Base-by-base conservation (phyloP, 2,329 filamentous ascomycete genomes). In the Paecilomyces formosus region DNA sequence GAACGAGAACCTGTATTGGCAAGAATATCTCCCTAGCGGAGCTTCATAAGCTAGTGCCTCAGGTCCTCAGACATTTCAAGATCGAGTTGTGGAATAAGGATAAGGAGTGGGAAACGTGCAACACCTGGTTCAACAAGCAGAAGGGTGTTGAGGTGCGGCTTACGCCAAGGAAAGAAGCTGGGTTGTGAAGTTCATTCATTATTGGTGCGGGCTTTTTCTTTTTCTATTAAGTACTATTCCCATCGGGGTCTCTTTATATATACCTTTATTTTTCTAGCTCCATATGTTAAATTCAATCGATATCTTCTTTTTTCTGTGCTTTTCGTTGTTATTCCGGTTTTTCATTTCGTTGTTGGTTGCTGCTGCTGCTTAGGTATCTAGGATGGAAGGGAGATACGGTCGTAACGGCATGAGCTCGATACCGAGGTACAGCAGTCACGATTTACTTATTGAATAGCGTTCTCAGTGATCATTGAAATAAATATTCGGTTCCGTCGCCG, bases 61-160 rank as follows among this genome's bases (percentile, higher is more conserved):
- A 58, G 21, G 33, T 62, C 28, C 35, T 62, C 18, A 57, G 58
- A 33, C 57, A 49, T 49, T 66, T 63, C 45, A 45, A 60, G 12
- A 54, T 64, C 28, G 58, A 53, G 50, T 59, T 65, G 18, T 60
- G 61, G 55, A 31, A 62, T 30, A 57, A 61, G 9, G 57, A 63
- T 33, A 39, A 54, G 28, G 55, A 62, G 24, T 66, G 63, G 64
- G 54, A 50, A 22, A 64, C 61, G 3, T 55, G 61, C 30, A 66
- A 66, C 49, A 62, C 60, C 54, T 66, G 64, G 62, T 65, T 65
- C 52, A 57, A 62, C 8, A 63, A 65, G 54, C 64, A 65, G 54
- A 52, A 53, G 11, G 61, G 60, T 13, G 61, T 64, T 53, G 53
- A 62, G 11, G 58, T 60, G 21, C 52, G 54, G 50, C 21, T 52